Percentiles rank a stretch among this genome's conserved stretches.
phyloP scores from a whole-genome alignment of 225 moss, liverwort and hornwort species.

The Rhytidiadelphus loreus region DNA sequence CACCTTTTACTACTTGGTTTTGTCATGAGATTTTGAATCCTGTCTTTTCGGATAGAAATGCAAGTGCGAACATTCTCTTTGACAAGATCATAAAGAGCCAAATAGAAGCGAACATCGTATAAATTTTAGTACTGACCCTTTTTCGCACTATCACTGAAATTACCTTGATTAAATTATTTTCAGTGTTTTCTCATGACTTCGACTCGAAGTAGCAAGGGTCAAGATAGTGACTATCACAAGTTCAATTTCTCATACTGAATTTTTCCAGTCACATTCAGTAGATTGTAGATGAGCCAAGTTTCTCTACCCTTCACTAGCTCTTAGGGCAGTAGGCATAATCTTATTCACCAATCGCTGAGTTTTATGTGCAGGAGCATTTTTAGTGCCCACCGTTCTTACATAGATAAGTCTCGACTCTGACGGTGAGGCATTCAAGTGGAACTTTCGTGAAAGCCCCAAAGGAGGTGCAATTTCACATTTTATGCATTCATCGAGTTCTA shows the following conservation, averaged over 20 bases:
- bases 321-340: not conserved
- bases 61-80: not conserved
- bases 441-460: slow-evolving; percentile 50
- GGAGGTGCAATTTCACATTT: slow-evolving; percentile 24
- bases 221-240: not conserved
- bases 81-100: not conserved
- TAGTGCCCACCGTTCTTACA: slow-evolving; percentile 25
- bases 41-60: not conserved
- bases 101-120: not conserved
- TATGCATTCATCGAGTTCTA: not conserved
- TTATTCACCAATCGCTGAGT: not conserved
- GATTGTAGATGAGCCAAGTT: not conserved
- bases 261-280: not conserved
- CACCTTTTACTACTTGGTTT: not conserved
- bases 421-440: slow-evolving; percentile 60
- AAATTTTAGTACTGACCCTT: not conserved
- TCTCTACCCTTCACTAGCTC: not conserved
- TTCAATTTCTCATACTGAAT: not conserved
- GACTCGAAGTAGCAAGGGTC: not conserved
- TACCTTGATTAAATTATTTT: not conserved
- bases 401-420: slow-evolving; percentile 38
- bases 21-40: not conserved
- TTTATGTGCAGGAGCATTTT: slow-evolving; percentile 46
- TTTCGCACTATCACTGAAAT: not conserved
- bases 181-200: not conserved